Evolutionary conservation across 371 early-diverging fungal genomes (phyloP), one percentile per base, ranked within the genome.

Genomic region (Mortierella sp.): DNA sequence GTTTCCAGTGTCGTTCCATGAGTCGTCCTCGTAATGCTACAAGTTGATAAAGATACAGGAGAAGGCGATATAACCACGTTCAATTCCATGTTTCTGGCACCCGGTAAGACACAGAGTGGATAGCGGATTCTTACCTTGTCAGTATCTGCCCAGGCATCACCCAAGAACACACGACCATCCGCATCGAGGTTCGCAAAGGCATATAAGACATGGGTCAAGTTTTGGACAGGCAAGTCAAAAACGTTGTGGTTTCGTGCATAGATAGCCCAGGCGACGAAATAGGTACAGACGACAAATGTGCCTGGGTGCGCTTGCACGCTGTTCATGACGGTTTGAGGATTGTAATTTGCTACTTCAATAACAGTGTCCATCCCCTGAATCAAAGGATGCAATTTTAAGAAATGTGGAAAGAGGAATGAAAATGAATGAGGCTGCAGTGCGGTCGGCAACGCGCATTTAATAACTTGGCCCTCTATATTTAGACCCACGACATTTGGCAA

Each of bases 111-210:
- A 46, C 15, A 30, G 14, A 23, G 32, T 24, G 30, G 50, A 39
- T 9, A 15, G 21, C 32, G 28, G 30, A 42, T 12, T 14, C 43
- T 6, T 78, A 86, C 88, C 57, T 92, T 92, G 54, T 94, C 92
- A 17, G 82, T 84, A 70, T 93, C 94, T 6, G 93, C 91, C 92
- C 92, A 94, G 6, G 86, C 56, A 78, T 94, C 94, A 15, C 89
- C 86, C 7, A 90, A 80, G 26, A 88, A 80, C 11, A 92, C 87
- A 9, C 79, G 70, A n/a, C 92, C 88, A 55, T 89, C 82, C 9
- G 83, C 81, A 47, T 87, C 81, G 14, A 95, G 81, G 70, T 95
- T 93, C 43, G 92, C 92, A 84, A 97, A 97, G 21, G 93, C 94
- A 78, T 97, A 96, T 59, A 94, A 88, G 64, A 97, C 67, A 63